These are phyloP conservation scores for Xerophyta viscosa DNA, from an alignment of 106 monocot species.

Conservation along the genomic window DNA sequence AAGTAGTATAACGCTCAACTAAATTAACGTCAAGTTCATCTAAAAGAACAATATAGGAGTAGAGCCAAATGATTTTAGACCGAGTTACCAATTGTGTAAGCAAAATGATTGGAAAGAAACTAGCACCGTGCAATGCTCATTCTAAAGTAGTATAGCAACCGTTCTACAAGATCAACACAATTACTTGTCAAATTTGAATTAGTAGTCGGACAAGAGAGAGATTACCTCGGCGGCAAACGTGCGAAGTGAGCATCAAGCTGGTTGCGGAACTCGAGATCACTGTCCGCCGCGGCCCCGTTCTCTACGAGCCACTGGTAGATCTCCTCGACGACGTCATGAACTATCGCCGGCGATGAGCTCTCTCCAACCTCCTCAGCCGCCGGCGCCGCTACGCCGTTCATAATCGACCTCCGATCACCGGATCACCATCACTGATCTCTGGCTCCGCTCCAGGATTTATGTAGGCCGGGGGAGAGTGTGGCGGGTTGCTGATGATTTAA, in stretches of 20 bases:
- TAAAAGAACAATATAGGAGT: too few relatives aligned
- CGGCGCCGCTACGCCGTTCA: constrained; percentile 16
- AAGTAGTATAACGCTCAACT: too few relatives aligned
- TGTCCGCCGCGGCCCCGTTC: constrained; percentile 40
- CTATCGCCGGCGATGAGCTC: constrained; percentile 49
- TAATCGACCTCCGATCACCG: constrained; percentile 5
- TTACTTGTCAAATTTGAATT: not conserved
- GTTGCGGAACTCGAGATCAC: constrained; percentile 44
- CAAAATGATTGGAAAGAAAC: too few relatives aligned
- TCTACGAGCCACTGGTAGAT: constrained; percentile 62
- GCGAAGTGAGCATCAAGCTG: constrained; percentile 70
- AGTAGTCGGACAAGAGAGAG: not conserved
- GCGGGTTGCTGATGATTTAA: too few relatives aligned
- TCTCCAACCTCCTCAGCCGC: constrained; percentile 70
- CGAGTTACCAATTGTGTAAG: too few relatives aligned
- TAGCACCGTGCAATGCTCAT: too few relatives aligned
- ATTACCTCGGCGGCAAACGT: constrained; percentile 65
- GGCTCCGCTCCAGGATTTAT: too few relatives aligned
- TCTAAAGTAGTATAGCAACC: too few relatives aligned
- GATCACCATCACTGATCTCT: constrained; percentile 3
- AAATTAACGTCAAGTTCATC: too few relatives aligned
- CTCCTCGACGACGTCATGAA: constrained; percentile 35
- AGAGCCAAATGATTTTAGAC: too few relatives aligned
- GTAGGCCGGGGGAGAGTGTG: too few relatives aligned
- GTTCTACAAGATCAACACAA: too few relatives aligned